phyloP scores from a whole-genome alignment of 2,329 filamentous ascomycete species.

The Alternaria novae-zelandiae region DNA sequence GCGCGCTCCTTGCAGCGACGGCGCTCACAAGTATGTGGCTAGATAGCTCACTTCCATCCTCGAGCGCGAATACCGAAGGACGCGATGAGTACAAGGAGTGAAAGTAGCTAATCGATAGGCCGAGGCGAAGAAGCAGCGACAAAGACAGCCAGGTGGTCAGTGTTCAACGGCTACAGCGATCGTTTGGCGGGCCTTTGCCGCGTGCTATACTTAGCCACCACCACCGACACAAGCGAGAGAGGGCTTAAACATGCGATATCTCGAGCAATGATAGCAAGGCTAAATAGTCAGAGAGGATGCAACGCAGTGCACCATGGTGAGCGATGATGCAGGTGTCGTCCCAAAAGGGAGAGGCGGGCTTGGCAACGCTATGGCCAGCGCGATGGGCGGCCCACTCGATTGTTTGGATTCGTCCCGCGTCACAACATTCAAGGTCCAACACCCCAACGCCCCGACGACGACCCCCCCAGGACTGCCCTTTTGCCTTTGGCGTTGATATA shows the following conservation, averaged over 20 bases:
- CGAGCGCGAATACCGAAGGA: not conserved
- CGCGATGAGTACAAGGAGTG: not conserved
- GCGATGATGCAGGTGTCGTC: not conserved
- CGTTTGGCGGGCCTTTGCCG: not conserved
- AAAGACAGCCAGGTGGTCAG: conserved; percentile 15
- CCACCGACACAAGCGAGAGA: not conserved
- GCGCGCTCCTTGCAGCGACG: not conserved
- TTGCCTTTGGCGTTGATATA: conserved; percentile 13
- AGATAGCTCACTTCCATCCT: not conserved
- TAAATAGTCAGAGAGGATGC: not conserved
- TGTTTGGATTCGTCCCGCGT: conserved; percentile 28
- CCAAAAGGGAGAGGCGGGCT: conserved; percentile 9
- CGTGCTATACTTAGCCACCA: not conserved
- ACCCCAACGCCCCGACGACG: conserved; percentile 18
- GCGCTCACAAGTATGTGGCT: not conserved
- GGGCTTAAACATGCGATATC: not conserved
- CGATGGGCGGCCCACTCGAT: conserved; percentile 21
- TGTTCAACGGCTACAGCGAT: conserved; percentile 16
- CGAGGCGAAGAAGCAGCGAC: conserved; percentile 9
- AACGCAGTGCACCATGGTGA: not conserved
- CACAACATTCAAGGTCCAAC: conserved; percentile 22
- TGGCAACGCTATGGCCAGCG: conserved; percentile 24
- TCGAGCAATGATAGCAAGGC: not conserved
- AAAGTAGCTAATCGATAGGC: conserved; percentile 2
- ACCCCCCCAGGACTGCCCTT: conserved; percentile 17